Percentiles rank a stretch among this genome's conserved stretches.
phyloP scores from a whole-genome alignment of 208 protist species.

The Acanthamoeba castellanii region DNA sequence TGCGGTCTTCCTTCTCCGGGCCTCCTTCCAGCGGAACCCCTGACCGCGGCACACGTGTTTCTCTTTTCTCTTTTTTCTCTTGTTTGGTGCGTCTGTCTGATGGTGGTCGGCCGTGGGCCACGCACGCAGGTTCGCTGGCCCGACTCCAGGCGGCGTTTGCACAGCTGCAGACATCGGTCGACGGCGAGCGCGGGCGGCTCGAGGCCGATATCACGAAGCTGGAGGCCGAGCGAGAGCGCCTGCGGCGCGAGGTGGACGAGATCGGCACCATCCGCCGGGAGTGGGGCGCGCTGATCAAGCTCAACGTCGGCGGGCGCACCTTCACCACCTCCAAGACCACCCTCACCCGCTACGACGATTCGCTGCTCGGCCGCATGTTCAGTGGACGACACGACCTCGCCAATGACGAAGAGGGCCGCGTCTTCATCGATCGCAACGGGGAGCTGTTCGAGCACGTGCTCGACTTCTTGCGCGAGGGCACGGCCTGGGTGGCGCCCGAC shows the following conservation, averaged over 20 bases:
- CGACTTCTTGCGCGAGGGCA: constrained; percentile 49
- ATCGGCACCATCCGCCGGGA: not conserved
- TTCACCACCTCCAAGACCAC: constrained; percentile 65
- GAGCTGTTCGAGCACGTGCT: constrained; percentile 57
- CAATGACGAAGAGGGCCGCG: constrained; percentile 43
- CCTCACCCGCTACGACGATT: constrained; percentile 47
- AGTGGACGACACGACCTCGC: constrained; percentile 39
- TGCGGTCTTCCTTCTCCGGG: not conserved
- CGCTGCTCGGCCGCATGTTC: constrained; percentile 71
- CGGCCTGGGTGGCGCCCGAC: not conserved
- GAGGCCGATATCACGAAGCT: not conserved
- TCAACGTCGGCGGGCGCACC: constrained; percentile 53
- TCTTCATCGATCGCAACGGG: constrained; percentile 56
- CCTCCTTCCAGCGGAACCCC: not conserved
- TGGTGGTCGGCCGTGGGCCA: no score
- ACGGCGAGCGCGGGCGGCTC: not conserved
- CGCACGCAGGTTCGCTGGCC: not conserved
- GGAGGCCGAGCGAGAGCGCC: not conserved
- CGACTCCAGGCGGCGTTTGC: not conserved
- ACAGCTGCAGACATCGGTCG: not conserved
- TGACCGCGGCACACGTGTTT: no score
- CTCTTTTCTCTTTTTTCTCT: no score
- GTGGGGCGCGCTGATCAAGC: constrained; percentile 19
- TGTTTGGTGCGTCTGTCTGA: no score
- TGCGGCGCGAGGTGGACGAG: constrained; percentile 28